phyloP scores from a whole-genome alignment of 2,329 filamentous ascomycete species.

The Cordyceps fumosorosea region DNA sequence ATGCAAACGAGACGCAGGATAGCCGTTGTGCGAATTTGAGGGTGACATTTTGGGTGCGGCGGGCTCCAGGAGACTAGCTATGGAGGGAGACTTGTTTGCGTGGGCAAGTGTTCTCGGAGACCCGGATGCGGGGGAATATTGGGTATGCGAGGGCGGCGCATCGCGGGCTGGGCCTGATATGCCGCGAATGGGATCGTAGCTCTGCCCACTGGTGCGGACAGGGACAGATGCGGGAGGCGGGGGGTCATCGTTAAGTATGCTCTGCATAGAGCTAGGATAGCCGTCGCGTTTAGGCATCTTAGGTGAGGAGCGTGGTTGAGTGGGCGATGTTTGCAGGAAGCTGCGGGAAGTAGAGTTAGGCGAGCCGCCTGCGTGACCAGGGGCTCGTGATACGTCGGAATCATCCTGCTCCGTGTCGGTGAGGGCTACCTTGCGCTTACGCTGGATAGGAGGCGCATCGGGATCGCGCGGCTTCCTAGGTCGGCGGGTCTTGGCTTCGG shows the following conservation, averaged over 20 bases:
- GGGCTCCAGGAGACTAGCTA: constrained; percentile 76
- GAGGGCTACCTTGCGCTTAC: constrained; percentile 47
- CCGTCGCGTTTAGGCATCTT: constrained; percentile 47
- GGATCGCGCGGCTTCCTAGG: constrained; percentile 53
- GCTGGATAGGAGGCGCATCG: constrained; percentile 46
- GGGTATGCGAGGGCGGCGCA: constrained; percentile 49
- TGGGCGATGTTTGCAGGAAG: constrained; percentile 20
- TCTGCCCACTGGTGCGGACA: constrained; percentile 65
- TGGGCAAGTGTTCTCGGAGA: constrained; percentile 43
- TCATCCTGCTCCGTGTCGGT: constrained; percentile 31
- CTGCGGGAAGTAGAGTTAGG: constrained; percentile 19
- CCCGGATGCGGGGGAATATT: constrained; percentile 37
- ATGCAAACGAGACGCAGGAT: constrained; percentile 22
- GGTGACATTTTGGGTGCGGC: constrained; percentile 27
- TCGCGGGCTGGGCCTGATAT: constrained; percentile 61
- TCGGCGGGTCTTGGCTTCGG: constrained; percentile 42
- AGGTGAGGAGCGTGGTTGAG: constrained; percentile 33
- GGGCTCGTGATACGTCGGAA: constrained; percentile 11
- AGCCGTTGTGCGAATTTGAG: constrained; percentile 19
- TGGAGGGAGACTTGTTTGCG: constrained; percentile 64
- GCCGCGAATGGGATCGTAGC: constrained; percentile 80
- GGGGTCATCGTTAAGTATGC: constrained; percentile 48
- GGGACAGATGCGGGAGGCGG: constrained; percentile 35
- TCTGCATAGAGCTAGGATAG: constrained; percentile 47
- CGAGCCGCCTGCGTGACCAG: constrained; percentile 15